Base-by-base conservation (phyloP, 2,329 filamentous ascomycete genomes). In the Eutypa lata region DNA sequence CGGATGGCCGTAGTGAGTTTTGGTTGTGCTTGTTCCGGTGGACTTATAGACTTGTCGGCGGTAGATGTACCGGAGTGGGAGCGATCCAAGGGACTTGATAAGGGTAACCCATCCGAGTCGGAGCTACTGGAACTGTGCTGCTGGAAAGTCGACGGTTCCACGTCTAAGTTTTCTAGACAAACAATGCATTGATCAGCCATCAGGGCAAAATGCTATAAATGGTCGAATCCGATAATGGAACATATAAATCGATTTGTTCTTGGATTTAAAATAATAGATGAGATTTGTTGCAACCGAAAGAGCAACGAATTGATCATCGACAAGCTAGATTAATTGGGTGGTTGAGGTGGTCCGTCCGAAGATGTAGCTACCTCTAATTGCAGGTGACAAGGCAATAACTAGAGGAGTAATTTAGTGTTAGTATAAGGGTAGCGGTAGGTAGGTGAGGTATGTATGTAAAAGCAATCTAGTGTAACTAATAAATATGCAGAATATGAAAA, bases 101-200 rank as follows among this genome's bases (percentile, higher is more conserved):
- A 26, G 22, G 10, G 42, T 16, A 26, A 28, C 13, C 11, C 22
- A 45, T 45, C 22, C 14, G 14, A 14, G 22, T 45, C 42, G 40
- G 53, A 52, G 49, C 52, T 46, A 49, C 42, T 55, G 48, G 40
- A 50, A 50, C 49, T 56, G 51, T 44, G 54, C 52, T 26, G 58
- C 49, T 26, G 58, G 52, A 55, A 64, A 61, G 57, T 58, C 50
- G 26, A 31, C 26, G 59, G 57, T 56, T 64, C 61, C 49, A 61
- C 61, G 65, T 71, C 72, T 65, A 87, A 74, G 67, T 78, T 79
- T 66, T 87, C 84, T 68, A 87, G 77, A 77, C 84, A 87, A 72
- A 87, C 83, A 71, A 87, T 87, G 74, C 83, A 87, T 76, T 86
- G 82, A 73, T 87, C 84, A 73, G 82, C 77, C 74, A 77, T 77